Evolutionary conservation across 371 early-diverging fungal species (phyloP).

Genomic region (Mortierella sp.): DNA sequence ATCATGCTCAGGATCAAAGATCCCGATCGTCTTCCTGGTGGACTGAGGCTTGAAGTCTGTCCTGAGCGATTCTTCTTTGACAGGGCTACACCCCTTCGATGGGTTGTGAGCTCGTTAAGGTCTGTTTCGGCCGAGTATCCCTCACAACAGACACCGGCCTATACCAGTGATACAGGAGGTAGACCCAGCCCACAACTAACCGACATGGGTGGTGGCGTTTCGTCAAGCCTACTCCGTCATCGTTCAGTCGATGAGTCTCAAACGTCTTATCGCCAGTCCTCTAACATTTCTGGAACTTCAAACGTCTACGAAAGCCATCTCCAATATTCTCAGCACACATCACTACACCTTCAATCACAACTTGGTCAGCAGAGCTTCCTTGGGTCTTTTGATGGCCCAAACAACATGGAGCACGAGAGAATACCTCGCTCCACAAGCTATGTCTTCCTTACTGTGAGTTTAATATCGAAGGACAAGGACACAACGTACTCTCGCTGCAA

Average conservation of each 20-base stretch:
- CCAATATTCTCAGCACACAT: slow-evolving; percentile 15
- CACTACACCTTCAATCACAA: slow-evolving; percentile 3
- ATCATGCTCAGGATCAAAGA: slow-evolving; percentile 91
- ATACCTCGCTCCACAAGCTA: slow-evolving; percentile 43
- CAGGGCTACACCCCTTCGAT: slow-evolving; percentile 51
- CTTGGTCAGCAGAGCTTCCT: not conserved
- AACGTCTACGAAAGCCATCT: not conserved
- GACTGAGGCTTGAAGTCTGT: slow-evolving; percentile 48
- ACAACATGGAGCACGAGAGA: slow-evolving; percentile 17
- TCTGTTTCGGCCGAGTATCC: slow-evolving; percentile 40
- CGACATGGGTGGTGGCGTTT: not conserved
- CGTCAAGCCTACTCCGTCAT: not conserved
- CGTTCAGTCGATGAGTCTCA: not conserved
- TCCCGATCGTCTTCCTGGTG: slow-evolving; percentile 88
- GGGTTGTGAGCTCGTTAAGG: slow-evolving; percentile 54
- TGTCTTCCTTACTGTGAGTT: slow-evolving; percentile 41
- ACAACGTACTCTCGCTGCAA: not conserved
- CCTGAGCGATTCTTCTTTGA: slow-evolving; percentile 57
- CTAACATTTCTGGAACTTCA: not conserved
- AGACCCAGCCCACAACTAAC: not conserved
- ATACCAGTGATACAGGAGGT: not conserved
- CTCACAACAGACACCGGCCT: not conserved
- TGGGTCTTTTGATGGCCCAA: not conserved
- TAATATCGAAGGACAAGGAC: too few relatives aligned
- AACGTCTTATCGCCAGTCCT: not conserved